A percentile compares a stretch with the other conserved stretches of the same genome.
phyloP scores from a whole-genome alignment of 768 basidiomycete genomes.

The Coprinellus aureogranulatus region DNA sequence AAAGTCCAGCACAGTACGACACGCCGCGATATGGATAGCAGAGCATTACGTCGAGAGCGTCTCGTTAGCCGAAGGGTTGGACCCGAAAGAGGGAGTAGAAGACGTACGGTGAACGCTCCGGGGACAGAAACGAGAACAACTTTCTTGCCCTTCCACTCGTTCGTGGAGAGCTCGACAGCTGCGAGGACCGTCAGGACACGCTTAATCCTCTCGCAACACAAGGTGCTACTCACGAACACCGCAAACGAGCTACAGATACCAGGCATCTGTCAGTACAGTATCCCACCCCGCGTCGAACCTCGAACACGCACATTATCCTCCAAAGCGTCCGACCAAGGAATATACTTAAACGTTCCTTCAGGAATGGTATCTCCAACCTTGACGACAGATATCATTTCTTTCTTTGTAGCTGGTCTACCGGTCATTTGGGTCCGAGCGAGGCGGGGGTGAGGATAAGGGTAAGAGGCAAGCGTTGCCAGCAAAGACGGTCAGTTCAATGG shows the following conservation, averaged over 20 bases:
- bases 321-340: slow-evolving; percentile 62
- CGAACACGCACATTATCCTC: slow-evolving; percentile 52
- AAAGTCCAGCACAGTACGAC: no score
- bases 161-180: slow-evolving; percentile 56
- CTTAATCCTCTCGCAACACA: slow-evolving; percentile 10
- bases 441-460: no score
- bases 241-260: slow-evolving; percentile 48
- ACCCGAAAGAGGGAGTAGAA: slow-evolving; percentile 17
- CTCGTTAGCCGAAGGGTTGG: background rate
- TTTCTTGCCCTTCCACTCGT: slow-evolving; percentile 78
- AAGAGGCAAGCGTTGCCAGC: no score
- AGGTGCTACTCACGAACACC: slow-evolving; percentile 53
- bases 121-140: slow-evolving; percentile 78
- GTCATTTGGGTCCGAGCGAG: no score
- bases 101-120: slow-evolving; percentile 74
- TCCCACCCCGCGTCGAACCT: no score
- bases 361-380: slow-evolving; percentile 39
- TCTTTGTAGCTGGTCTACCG: no score
- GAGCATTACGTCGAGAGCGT: no score
- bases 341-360: slow-evolving; percentile 43
- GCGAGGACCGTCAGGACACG: slow-evolving; percentile 3
- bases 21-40: no score
- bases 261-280: slow-evolving; percentile 7
- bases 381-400: slow-evolving; percentile 24
- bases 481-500: no score